Conservation (phyloP, 805 yeast genomes). For the Jamesozyma jinghongensis region DNA sequence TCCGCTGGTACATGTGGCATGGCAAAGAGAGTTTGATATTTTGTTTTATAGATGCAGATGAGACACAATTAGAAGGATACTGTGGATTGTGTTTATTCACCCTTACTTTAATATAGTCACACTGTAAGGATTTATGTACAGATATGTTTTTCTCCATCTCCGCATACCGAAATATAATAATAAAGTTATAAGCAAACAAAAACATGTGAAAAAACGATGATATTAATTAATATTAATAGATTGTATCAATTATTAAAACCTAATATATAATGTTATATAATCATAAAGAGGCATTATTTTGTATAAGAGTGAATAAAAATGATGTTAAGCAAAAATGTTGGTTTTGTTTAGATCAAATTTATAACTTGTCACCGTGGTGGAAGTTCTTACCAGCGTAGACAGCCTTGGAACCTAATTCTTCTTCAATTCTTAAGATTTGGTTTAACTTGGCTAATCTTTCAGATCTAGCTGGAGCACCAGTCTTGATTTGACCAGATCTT, state of each 20-base stretch:
- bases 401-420: slow-evolving; percentile 97
- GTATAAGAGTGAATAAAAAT: neutral
- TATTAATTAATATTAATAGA: no score
- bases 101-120: no score
- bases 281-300: slow-evolving; percentile 8
- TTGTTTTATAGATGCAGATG: no score
- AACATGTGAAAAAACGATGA: no score
- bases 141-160: no score
- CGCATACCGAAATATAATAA: no score
- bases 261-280: slow-evolving; percentile 7
- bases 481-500: slow-evolving; percentile 97
- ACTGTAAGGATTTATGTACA: no score
- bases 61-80: no score
- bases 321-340: neutral
- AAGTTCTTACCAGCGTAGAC: slow-evolving; percentile 88
- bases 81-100: no score
- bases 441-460: slow-evolving; percentile 99
- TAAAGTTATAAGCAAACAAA: no score
- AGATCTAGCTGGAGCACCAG: slow-evolving; percentile 99
- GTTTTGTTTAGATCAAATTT: slow-evolving; percentile 14
- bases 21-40: no score
- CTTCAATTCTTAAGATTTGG: slow-evolving; percentile 98
- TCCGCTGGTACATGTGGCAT: no score
- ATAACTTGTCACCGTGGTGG: slow-evolving; percentile 46
- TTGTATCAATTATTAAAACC: slow-evolving; percentile 14